Evolutionary conservation across 23 red algal genomes (phyloP).

Genomic region (Agarophyton chilense): DNA sequence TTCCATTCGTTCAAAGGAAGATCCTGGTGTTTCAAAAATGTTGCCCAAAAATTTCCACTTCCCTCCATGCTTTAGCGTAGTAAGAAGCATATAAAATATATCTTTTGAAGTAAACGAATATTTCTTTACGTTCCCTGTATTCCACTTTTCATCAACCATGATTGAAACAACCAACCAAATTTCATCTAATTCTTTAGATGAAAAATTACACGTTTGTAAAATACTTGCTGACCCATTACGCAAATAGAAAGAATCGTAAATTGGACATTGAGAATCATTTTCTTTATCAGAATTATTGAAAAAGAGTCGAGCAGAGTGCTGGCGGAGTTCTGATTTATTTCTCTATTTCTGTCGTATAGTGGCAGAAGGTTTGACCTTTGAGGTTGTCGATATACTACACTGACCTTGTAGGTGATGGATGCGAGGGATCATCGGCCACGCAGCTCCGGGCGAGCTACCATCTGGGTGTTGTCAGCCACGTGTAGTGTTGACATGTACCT

Average conservation of each 20-base stretch:
- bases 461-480: too few relatives aligned
- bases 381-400: too few relatives aligned
- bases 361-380: too few relatives aligned
- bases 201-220: neutral
- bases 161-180: neutral
- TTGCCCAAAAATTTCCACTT: neutral
- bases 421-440: too few relatives aligned
- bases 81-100: constrained; percentile 13
- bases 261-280: neutral
- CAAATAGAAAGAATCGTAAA: constrained; percentile 3
- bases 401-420: too few relatives aligned
- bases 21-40: neutral
- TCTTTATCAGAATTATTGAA: neutral
- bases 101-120: neutral
- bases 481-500: too few relatives aligned
- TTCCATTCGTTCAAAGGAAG: neutral
- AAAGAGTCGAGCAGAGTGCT: too few relatives aligned
- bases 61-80: constrained; percentile 16
- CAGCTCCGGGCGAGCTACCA: too few relatives aligned
- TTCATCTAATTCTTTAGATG: neutral
- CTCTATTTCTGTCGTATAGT: too few relatives aligned
- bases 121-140: neutral
- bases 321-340: too few relatives aligned
- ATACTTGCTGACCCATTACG: neutral
- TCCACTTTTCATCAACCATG: neutral